Base-by-base conservation (phyloP, 164 flowering plant species). In the Vitis rotundifolia region DNA sequence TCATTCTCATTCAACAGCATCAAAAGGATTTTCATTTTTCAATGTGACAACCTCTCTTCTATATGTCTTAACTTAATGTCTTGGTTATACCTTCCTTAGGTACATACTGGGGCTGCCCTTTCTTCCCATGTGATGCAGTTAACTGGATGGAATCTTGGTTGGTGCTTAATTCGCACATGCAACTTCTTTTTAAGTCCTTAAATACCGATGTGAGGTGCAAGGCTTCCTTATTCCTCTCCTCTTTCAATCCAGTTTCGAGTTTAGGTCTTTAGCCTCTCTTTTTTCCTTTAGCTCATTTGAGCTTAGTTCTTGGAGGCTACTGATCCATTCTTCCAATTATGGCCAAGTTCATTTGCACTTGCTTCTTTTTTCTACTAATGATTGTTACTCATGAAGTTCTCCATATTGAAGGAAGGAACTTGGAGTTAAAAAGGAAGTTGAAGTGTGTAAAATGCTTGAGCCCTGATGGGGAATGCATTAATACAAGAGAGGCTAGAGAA, bases 371-470 rank as follows among this genome's bases (percentile, higher is more conserved):
- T 26, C 6, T 71, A 57, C 61, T 75, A 51, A 14, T 71, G 63
- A 49, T 75, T n/a, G 60, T 75, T 3, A 72, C 73, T 18, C 64
- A 68, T 73, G 80, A 59, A 49, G 49, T 71, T 49, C 26, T 58
- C 13, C 31, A 29, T 18, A 16, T 44, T 28, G 73, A 78, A 58
- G 81, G 66, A 9, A 71, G 77, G 71, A 70, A 60, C 11, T 59
- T 74, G 73, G 60, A 51, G 70, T 15, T 55, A 49, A 70, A 61
- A 11, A 49, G 49, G 16, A 26, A 48, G 8, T 28, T 49, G 31
- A 69, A 44, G 76, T 50, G 49, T 14, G 49, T 10, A 15, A 54
- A 31, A 54, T 49, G 71, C 58, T 58, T 54, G 13, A 68, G 44
- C 19, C 57, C 65, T 60, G 63, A 64, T 48, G 71, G 44, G 14